These are phyloP conservation scores for Cenchrus americanus DNA, from an alignment of 176 grass and related monocot species.

Conservation along the genomic window DNA sequence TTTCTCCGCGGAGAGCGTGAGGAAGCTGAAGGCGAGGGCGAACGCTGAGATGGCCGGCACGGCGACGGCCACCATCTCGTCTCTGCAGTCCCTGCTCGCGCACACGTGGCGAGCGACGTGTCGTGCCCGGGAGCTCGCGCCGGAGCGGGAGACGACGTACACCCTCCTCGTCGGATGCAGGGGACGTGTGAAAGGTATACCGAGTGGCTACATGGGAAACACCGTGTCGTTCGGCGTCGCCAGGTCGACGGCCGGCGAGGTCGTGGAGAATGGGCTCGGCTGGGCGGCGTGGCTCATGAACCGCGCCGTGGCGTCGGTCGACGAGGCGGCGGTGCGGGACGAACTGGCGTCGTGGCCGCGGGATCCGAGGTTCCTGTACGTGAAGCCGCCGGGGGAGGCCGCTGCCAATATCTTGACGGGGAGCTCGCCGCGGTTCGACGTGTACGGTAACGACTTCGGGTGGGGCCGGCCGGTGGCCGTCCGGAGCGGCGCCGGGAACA, in stretches of 20 bases:
- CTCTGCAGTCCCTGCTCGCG: constrained; percentile 49
- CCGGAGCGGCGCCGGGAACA: too few species aligned
- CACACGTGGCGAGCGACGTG: constrained; percentile 37
- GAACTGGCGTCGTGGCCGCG: constrained; percentile 9
- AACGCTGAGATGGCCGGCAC: constrained; percentile 40
- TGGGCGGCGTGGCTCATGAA: too few species aligned
- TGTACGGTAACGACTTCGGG: too few species aligned
- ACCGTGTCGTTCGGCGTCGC: neutral
- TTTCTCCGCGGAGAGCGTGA: constrained; percentile 29
- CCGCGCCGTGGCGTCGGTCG: too few species aligned
- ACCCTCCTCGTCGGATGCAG: constrained; percentile 28
- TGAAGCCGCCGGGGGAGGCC: too few species aligned
- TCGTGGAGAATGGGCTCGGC: neutral
- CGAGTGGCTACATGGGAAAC: constrained; percentile 44
- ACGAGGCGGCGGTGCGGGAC: neutral
- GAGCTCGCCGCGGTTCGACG: too few species aligned
- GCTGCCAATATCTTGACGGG: too few species aligned
- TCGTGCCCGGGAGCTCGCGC: constrained; percentile 29
- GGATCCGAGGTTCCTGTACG: too few species aligned
- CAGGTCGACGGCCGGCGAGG: constrained; percentile 6
- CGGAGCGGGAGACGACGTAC: constrained; percentile 34
- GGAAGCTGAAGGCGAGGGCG: constrained; percentile 41
- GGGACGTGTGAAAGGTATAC: neutral
- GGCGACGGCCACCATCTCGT: constrained; percentile 25
- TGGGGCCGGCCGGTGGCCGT: too few species aligned